Base-by-base conservation (phyloP, 1,284 basidiomycete species). In the Schizophyllum amplum region DNA sequence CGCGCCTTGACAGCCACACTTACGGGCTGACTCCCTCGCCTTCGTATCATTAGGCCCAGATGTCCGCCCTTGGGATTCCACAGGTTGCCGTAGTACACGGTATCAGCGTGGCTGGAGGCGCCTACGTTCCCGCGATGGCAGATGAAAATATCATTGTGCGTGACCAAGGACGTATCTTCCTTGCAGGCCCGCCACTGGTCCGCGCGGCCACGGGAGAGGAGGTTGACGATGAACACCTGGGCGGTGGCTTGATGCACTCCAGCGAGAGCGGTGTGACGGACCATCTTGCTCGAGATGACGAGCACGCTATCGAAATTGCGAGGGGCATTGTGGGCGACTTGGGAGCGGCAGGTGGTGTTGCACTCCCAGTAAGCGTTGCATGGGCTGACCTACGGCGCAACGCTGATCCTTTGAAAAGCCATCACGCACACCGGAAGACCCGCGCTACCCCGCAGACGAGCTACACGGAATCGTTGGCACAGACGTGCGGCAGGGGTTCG, bases 91-190 rank as follows among this genome's bases (percentile, higher is more conserved):
- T 94, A 20, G 93, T 97, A 2, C 94, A 97, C 66, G 94, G 94
- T 20, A 97, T 97, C 67, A 92, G 89, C 51, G 94, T 98, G 20
- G 94, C 94, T 83, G 86, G 81, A 57, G 92, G 92, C 56, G 91
- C 91, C 13, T 97, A 98, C 71, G 92, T 97, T 50, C 94, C 94
- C 25, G 93, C 94, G 1, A 96, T 98, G 92, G 92, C 93, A 1
- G 94, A 98, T 66, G 90, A 95, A 70, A 97, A 94, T 61, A 87
- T 98, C 66, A 98, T 97, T 62, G 95, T 98, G 51, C 83, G 86
- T 59, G 90, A 95, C 60, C 94, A 97, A 75, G 94, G 95, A 0
- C 87, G 83, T 49, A 97, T 98, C 64, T 98, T 97, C 75, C 79
- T 98, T n/a, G 94, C 94, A 15, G 95, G 94, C 0, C 95, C 95